Percentiles rank a stretch among this genome's conserved stretches.
phyloP scores from a whole-genome alignment of 768 basidiomycete species.

The Russula brevipes region DNA sequence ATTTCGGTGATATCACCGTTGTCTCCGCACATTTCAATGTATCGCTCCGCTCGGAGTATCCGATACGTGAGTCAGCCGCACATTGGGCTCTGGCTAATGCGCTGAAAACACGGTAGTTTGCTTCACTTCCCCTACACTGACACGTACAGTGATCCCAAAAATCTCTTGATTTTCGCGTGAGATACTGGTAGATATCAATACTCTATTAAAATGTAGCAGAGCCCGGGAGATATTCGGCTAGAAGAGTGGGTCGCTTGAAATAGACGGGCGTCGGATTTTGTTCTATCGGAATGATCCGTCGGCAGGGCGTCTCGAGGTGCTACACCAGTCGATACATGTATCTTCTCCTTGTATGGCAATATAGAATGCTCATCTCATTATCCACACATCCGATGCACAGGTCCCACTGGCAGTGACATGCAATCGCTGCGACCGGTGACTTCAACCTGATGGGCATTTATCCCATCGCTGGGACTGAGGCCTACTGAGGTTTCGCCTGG shows the following conservation, averaged over 20 bases:
- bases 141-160: constrained; percentile 61
- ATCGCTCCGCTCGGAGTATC: constrained; percentile 16
- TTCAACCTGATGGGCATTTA: background rate
- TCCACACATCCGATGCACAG: constrained; percentile 1
- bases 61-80: constrained; percentile 16
- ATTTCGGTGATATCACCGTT: background rate
- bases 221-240: constrained; percentile 22
- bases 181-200: background rate
- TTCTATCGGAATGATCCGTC: background rate
- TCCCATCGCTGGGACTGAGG: background rate
- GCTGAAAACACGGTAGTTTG: constrained; percentile 26
- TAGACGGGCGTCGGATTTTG: background rate
- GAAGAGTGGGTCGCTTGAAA: background rate
- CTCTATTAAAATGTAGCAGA: constrained; percentile 6
- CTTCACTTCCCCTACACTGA: constrained; percentile 61
- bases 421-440: background rate
- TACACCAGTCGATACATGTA: background rate
- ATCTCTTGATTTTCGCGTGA: constrained; percentile 54
- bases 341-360: background rate
- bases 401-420: background rate
- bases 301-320: background rate
- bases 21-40: constrained; percentile 8
- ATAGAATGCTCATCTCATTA: background rate
- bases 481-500: background rate
- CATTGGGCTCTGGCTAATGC: too few relatives aligned